Percentiles rank a stretch among this genome's conserved stretches.
phyloP scores from a whole-genome alignment of 768 basidiomycete genomes.

The Macrocybe gigantea region DNA sequence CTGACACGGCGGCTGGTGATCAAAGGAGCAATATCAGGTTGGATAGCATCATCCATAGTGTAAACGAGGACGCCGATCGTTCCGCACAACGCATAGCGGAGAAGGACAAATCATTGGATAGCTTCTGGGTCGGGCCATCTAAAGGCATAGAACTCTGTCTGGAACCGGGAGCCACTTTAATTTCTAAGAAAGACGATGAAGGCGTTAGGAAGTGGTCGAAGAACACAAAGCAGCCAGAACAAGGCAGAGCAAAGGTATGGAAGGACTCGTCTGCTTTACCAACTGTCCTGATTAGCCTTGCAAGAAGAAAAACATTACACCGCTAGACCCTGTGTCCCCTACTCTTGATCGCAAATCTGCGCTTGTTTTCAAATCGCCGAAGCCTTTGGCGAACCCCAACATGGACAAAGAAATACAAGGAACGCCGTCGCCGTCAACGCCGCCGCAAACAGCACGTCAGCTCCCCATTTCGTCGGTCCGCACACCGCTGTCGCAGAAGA shows the following conservation, averaged over 20 bases:
- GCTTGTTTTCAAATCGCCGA: conserved; percentile 4
- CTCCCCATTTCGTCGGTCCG: conserved; percentile 17
- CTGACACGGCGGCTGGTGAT: too few species aligned
- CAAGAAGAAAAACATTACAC: conserved; percentile 33
- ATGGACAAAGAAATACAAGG: conserved; percentile 7
- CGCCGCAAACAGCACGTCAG: conserved; percentile 13
- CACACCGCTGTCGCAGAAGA: conserved; percentile 15
- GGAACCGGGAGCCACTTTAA: too few species aligned
- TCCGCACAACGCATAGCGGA: too few species aligned
- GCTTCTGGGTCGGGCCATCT: too few species aligned
- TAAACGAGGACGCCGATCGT: too few species aligned
- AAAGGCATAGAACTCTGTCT: too few species aligned
- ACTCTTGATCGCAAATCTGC: conserved; percentile 25
- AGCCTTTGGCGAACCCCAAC: conserved; percentile 11
- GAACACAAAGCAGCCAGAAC: conserved; percentile 23
- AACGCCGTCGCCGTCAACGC: conserved; percentile 14
- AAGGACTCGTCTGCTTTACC: background rate
- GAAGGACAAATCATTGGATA: too few species aligned
- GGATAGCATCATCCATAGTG: too few species aligned
- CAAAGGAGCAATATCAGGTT: too few species aligned
- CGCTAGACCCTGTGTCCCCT: conserved; percentile 42
- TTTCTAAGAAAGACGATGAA: conserved; percentile 40
- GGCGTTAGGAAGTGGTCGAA: conserved; percentile 23
- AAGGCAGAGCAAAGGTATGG: too few species aligned
- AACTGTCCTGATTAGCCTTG: conserved; percentile 8